A percentile compares a stretch with the other conserved stretches of the same genome.
phyloP scores from a whole-genome alignment of 495 filamentous ascomycete genomes.

The Viridothelium virens region DNA sequence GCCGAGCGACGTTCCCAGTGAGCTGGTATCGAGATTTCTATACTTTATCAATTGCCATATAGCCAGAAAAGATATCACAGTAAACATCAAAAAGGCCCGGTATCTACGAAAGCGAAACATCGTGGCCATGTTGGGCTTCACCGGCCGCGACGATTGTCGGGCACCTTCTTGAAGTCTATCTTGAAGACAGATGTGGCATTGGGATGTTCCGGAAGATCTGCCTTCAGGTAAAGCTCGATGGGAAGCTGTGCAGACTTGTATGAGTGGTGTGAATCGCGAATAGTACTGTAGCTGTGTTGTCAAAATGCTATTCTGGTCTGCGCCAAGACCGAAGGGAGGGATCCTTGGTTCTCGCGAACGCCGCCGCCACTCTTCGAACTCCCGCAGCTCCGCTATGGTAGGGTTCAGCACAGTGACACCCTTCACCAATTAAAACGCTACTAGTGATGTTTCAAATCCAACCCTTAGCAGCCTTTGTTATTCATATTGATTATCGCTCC shows the following conservation, averaged over 20 bases:
- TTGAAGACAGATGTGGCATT: not conserved
- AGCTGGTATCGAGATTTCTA: conserved; percentile 11
- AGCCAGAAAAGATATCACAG: conserved; percentile 54
- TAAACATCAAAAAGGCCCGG: conserved; percentile 63
- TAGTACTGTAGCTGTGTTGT: not conserved
- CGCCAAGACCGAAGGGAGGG: not conserved
- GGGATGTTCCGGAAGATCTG: not conserved
- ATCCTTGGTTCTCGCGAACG: no score
- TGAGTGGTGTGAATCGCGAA: no score
- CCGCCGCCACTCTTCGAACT: no score
- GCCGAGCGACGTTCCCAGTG: not conserved
- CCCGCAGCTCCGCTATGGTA: no score
- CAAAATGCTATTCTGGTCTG: not conserved
- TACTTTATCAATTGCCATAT: conserved; percentile 53
- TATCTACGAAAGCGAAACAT: conserved; percentile 77
- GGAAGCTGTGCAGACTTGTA: no score
- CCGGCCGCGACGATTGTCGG: not conserved
- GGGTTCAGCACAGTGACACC: no score
- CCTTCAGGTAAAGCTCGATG: no score
- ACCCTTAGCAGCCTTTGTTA: no score
- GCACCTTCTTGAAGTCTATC: not conserved
- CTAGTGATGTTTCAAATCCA: not conserved
- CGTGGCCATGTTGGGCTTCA: conserved; percentile 16
- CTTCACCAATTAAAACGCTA: not conserved
- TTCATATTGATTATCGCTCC: no score